These are phyloP conservation scores for Rhodotorula mucilaginosa DNA, from an alignment of 1,284 basidiomycete genomes.

Conservation along the genomic window DNA sequence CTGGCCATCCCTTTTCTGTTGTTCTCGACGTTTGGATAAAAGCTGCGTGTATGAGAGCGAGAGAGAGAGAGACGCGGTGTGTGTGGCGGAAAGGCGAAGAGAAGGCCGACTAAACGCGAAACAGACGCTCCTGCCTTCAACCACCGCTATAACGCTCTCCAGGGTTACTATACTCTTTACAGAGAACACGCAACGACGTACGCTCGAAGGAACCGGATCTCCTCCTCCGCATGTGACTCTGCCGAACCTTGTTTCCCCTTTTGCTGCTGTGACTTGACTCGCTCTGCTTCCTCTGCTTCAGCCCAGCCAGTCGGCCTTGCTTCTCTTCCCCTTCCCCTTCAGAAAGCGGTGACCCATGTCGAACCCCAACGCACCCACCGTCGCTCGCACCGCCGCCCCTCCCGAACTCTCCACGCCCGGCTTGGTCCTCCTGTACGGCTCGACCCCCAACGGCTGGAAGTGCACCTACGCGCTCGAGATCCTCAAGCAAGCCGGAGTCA, in stretches of 20 bases:
- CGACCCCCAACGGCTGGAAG: constrained; percentile 30
- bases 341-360: background rate
- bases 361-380: background rate
- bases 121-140: too few relatives aligned
- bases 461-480: constrained; percentile 14
- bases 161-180: background rate
- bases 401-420: constrained; percentile 19
- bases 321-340: too few relatives aligned
- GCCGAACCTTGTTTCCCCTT: background rate
- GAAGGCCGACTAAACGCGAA: too few relatives aligned
- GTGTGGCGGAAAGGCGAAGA: too few relatives aligned
- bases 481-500: constrained; percentile 11
- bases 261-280: background rate
- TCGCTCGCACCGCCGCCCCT: constrained; percentile 12
- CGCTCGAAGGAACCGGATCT: too few relatives aligned
- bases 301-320: too few relatives aligned
- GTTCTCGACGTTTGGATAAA: background rate
- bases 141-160: too few relatives aligned
- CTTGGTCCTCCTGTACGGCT: constrained; percentile 24
- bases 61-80: too few relatives aligned
- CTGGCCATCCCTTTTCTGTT: background rate
- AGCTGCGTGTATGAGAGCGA: background rate
- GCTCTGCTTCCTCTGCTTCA: background rate
- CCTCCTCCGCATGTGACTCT: too few relatives aligned
- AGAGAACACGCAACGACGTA: background rate